phyloP scores from a whole-genome alignment of 2,329 filamentous ascomycete species.

The Phyllosticta citrichinensis region DNA sequence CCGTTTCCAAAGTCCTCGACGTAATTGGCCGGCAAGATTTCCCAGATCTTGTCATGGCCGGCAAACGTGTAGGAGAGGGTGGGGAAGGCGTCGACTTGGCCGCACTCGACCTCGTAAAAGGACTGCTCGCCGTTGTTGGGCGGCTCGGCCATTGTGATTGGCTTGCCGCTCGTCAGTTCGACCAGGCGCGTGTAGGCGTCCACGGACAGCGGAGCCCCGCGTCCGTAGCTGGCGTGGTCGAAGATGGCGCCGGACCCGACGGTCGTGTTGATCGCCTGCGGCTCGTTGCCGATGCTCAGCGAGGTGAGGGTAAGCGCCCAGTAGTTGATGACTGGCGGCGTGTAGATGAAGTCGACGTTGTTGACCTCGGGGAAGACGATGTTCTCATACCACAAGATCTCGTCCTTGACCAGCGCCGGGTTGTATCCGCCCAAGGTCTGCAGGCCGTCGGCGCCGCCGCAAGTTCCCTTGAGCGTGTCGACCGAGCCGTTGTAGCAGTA shows the following conservation, averaged over 20 bases:
- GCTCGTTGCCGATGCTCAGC: constrained; percentile 14
- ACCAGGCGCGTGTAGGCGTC: constrained; percentile 13
- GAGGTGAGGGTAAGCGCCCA: constrained; percentile 13
- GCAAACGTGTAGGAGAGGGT: constrained; percentile 13
- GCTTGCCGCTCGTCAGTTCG: constrained; percentile 12
- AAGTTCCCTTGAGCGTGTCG: constrained; percentile 11
- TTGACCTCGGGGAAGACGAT: constrained; percentile 14
- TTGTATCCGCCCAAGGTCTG: constrained; percentile 15
- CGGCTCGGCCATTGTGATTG: constrained; percentile 10
- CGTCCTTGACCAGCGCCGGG: constrained; percentile 10
- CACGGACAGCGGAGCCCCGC: constrained; percentile 14
- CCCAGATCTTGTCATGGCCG: constrained; percentile 12
- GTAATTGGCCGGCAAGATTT: constrained; percentile 13
- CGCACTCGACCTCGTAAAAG: constrained; percentile 14
- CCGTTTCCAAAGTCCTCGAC: constrained; percentile 13
- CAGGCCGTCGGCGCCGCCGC: constrained; percentile 12
- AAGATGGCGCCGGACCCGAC: constrained; percentile 14
- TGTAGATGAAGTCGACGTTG: constrained; percentile 14
- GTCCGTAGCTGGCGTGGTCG: constrained; percentile 15
- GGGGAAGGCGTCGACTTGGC: constrained; percentile 10
- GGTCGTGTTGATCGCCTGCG: constrained; percentile 14
- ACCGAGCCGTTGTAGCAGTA: constrained; percentile 15
- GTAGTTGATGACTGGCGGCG: constrained; percentile 14
- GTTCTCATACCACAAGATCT: constrained; percentile 14
- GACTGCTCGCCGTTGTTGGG: constrained; percentile 15